Percentiles rank a stretch among this genome's conserved stretches.
phyloP scores from a whole-genome alignment of 2,329 filamentous ascomycete species.

The Colletotrichum sidae region DNA sequence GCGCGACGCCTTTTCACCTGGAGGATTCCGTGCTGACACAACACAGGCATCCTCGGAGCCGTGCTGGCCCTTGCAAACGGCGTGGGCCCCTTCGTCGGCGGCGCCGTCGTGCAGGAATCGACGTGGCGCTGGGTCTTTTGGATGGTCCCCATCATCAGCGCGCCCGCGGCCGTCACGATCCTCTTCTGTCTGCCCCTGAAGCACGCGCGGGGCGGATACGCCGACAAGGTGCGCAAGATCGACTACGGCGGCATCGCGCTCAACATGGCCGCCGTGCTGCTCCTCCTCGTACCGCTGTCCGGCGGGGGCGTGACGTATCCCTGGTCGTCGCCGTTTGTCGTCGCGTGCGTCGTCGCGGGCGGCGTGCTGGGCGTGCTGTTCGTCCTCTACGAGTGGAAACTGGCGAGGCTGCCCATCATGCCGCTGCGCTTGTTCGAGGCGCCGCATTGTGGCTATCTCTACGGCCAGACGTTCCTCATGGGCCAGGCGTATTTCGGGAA shows the following conservation, averaged over 20 bases:
- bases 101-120: slow-evolving; percentile 43
- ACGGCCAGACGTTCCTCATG: slow-evolving; percentile 43
- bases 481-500: slow-evolving; percentile 46
- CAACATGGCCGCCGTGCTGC: slow-evolving; percentile 42
- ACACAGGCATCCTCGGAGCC: slow-evolving; percentile 41
- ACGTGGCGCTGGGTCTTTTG: slow-evolving; percentile 48
- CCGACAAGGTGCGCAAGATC: slow-evolving; percentile 42
- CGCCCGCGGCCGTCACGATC: slow-evolving; percentile 40
- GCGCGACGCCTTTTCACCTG: too few relatives aligned
- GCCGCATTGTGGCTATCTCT: slow-evolving; percentile 39
- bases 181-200: slow-evolving; percentile 43
- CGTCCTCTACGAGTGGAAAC: slow-evolving; percentile 44
- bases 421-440: slow-evolving; percentile 42
- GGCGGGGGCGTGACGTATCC: slow-evolving; percentile 44
- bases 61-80: slow-evolving; percentile 50
- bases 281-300: slow-evolving; percentile 44
- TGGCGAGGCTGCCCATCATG: slow-evolving; percentile 44
- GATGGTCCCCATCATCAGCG: slow-evolving; percentile 42
- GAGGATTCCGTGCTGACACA: too few relatives aligned
- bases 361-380: slow-evolving; percentile 41
- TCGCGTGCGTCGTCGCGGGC: slow-evolving; percentile 40
- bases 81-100: slow-evolving; percentile 50
- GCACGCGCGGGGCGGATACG: slow-evolving; percentile 41
- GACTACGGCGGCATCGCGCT: slow-evolving; percentile 45
- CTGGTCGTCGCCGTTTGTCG: slow-evolving; percentile 43